Base-by-base conservation (phyloP, 2,329 filamentous ascomycete genomes). In the Aspergillus persii region DNA sequence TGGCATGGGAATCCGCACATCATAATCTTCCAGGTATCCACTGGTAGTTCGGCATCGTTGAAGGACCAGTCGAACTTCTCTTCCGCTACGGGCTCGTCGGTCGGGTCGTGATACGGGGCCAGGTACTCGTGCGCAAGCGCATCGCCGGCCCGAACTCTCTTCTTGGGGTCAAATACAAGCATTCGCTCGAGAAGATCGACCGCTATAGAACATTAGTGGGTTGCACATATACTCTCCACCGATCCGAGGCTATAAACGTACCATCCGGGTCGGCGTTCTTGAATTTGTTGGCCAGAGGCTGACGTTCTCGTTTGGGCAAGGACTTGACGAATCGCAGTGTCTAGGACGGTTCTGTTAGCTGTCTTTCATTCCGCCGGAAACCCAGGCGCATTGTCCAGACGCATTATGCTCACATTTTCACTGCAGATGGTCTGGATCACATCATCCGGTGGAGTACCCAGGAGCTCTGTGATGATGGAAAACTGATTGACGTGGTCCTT, bases 11-110 rank as follows among this genome's bases (percentile, higher is more conserved):
- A 50, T 41, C 76, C 89, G 73, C 83, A 96, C 95, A 99, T 99
- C 95, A 98, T 99, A 75, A 99, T 97, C 82, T 99, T 99, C 95
- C 95, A 99, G n/a, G 93, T 96, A 74, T 99, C 95, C 53, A 98
- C 93, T 0, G 95, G 94, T 58, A 99, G 82, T 74, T 99, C 95
- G 51, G 94, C 95, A 70, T 99, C 95, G 76, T 98, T 98, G 80
- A 99, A 99, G 56, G 93, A 97, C 95, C 95, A 99, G 76, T 99
- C 95, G 71, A 99, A 99, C 80, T 96, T 97, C 82, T 97, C 93
- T 62, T 96, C 91, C 26, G 95, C 91, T 15, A 92, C 88, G 1
- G 95, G 95, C 82, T 99, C 95, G 72, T 99, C 95, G 49, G 91
- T 95, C 8, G 95, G 93, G 74, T 99, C 95, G 78, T 99, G 95